phyloP scores from a whole-genome alignment of 305 asterid species.

The Petunia hybrid region DNA sequence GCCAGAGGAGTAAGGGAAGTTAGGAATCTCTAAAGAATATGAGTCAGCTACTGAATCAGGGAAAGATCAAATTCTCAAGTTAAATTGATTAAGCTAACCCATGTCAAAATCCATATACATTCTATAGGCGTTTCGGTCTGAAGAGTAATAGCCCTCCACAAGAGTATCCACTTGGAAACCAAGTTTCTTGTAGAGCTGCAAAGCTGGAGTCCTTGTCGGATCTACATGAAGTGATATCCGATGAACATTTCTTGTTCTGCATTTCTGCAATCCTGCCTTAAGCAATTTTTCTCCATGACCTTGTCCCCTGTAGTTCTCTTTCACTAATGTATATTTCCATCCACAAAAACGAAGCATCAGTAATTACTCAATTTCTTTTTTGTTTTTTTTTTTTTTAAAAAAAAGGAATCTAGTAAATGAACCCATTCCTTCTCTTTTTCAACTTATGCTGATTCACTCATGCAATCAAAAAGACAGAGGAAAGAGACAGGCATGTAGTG shows the following conservation, averaged over 20 bases:
- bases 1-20: background rate
- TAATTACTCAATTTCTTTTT: background rate
- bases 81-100: conserved; percentile 38
- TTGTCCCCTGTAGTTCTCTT: conserved; percentile 66
- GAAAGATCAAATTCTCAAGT: background rate
- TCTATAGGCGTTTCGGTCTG: conserved; percentile 78
- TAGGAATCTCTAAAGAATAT: background rate
- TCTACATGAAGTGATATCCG: conserved; percentile 86
- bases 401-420: background rate
- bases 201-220: conserved; percentile 73
- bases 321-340: conserved; percentile 52
- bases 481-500: background rate
- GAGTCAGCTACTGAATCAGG: background rate
- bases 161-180: conserved; percentile 79
- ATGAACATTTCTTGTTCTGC: conserved; percentile 68
- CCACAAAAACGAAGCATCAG: conserved; percentile 22
- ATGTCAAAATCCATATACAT: conserved; percentile 74
- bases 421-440: background rate
- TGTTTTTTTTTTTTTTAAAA: background rate
- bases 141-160: conserved; percentile 72
- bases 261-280: conserved; percentile 74
- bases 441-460: background rate
- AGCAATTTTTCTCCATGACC: conserved; percentile 85
- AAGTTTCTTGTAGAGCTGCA: conserved; percentile 77
- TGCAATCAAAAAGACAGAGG: background rate